Percentiles rank a stretch among this genome's conserved stretches.
Evolutionary conservation across 2,329 filamentous ascomycete genomes (phyloP).

Genomic region (Phoma sp.): DNA sequence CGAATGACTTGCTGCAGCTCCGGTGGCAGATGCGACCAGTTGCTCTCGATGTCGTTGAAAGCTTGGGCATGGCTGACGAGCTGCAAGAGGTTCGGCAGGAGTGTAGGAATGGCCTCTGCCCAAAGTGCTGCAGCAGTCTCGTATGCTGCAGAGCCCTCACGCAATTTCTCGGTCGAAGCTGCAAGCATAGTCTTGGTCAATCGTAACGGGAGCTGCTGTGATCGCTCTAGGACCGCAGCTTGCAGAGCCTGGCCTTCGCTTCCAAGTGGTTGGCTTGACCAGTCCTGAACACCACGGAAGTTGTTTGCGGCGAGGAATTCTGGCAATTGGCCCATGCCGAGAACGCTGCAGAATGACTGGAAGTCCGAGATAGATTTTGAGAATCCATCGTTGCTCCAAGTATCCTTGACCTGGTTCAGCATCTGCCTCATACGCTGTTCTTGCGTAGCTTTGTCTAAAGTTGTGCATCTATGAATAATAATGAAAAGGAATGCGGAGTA

Average conservation of each 20-base stretch:
- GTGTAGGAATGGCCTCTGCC: slow-evolving; percentile 78
- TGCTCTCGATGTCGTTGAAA: slow-evolving; percentile 78
- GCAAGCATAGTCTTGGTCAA: slow-evolving; percentile 91
- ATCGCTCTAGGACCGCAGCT: slow-evolving; percentile 75
- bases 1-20: slow-evolving; percentile 80
- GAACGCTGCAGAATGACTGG: slow-evolving; percentile 75
- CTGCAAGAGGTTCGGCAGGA: slow-evolving; percentile 85
- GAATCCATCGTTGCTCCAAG: slow-evolving; percentile 78
- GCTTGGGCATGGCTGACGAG: slow-evolving; percentile 89
- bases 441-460: slow-evolving; percentile 73
- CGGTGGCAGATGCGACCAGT: slow-evolving; percentile 77
- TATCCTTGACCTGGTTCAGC: slow-evolving; percentile 77
- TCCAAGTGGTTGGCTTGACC: slow-evolving; percentile 79
- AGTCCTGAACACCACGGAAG: slow-evolving; percentile 79
- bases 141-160: slow-evolving; percentile 74
- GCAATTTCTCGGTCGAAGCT: slow-evolving; percentile 87
- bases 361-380: slow-evolving; percentile 75
- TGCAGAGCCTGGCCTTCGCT: slow-evolving; percentile 80
- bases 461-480: slow-evolving; percentile 84
- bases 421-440: slow-evolving; percentile 76
- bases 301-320: slow-evolving; percentile 76
- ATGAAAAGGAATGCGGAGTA: slow-evolving; percentile 93
- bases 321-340: slow-evolving; percentile 81
- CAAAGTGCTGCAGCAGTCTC: slow-evolving; percentile 81
- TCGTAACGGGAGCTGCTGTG: slow-evolving; percentile 78